Evolutionary conservation across 371 early-diverging fungal genomes (phyloP).

Genomic region (Mucor circinelloides): DNA sequence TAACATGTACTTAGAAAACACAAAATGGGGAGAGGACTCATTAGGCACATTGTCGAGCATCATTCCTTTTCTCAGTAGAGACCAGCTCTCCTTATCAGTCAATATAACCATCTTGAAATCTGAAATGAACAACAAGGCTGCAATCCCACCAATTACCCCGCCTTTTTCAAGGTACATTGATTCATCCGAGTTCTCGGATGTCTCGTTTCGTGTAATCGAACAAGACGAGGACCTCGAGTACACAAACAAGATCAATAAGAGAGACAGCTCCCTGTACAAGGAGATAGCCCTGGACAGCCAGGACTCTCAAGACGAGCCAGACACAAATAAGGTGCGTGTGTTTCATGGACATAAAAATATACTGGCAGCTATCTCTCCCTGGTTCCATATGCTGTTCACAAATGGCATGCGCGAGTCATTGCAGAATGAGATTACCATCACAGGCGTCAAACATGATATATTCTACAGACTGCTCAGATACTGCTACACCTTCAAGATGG

Average conservation of each 20-base stretch:
- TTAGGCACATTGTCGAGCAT: conserved; percentile 45
- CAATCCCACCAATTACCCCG: neutral
- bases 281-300: neutral
- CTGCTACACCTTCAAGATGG: conserved; percentile 51
- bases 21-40: conserved; percentile 60
- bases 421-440: conserved; percentile 49
- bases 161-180: conserved; percentile 53
- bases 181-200: conserved; percentile 57
- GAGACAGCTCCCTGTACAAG: neutral
- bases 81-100: conserved; percentile 53
- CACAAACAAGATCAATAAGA: neutral
- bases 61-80: conserved; percentile 44
- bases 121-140: conserved; percentile 32
- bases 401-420: conserved; percentile 66
- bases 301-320: neutral
- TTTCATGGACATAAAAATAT: conserved; percentile 60
- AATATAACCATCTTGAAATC: conserved; percentile 58
- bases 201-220: conserved; percentile 49
- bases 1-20: conserved; percentile 38
- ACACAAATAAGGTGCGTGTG: conserved; percentile 3
- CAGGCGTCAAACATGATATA: conserved; percentile 45
- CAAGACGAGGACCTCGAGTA: conserved; percentile 8
- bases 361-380: conserved; percentile 54
- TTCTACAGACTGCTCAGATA: conserved; percentile 52
- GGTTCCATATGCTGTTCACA: conserved; percentile 58